Evolutionary conservation across 306 rosid genomes (phyloP).

Genomic region (Amphicarpaea edgeworthii): DNA sequence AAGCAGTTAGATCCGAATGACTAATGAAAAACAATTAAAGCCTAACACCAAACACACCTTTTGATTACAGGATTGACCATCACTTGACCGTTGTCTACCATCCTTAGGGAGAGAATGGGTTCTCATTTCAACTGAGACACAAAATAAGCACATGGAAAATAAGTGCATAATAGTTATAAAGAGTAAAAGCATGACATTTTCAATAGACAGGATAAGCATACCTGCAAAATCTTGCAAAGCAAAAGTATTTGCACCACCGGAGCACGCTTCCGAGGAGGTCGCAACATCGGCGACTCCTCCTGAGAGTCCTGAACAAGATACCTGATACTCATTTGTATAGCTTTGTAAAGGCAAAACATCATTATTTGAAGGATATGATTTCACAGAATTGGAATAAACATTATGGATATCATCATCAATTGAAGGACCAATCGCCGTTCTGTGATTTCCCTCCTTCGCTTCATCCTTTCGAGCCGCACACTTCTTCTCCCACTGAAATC

Average conservation of each 20-base stretch:
- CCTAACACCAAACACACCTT: slow-evolving; percentile 45
- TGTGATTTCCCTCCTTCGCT: slow-evolving; percentile 48
- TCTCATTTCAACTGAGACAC: slow-evolving; percentile 57
- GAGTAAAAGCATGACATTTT: slow-evolving; percentile 13
- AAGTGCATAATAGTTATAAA: not conserved
- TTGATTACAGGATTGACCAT: slow-evolving; percentile 45
- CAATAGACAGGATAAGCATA: slow-evolving; percentile 46
- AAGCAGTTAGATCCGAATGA: slow-evolving; percentile 14
- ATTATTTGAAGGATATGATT: slow-evolving; percentile 70
- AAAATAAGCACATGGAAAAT: slow-evolving; percentile 35
- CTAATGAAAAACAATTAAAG: not conserved
- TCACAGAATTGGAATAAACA: slow-evolving; percentile 63
- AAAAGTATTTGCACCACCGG: slow-evolving; percentile 50
- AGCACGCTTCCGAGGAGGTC: slow-evolving; percentile 43
- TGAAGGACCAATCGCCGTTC: slow-evolving; percentile 58
- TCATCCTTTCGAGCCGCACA: slow-evolving; percentile 55
- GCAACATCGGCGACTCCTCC: slow-evolving; percentile 56
- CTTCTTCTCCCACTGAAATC: slow-evolving; percentile 88
- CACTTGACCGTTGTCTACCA: slow-evolving; percentile 50
- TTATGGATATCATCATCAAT: slow-evolving; percentile 98
- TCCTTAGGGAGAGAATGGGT: slow-evolving; percentile 47
- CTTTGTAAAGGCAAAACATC: slow-evolving; percentile 91
- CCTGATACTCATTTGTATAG: slow-evolving; percentile 93
- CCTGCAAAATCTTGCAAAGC: slow-evolving; percentile 57
- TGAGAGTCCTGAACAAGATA: slow-evolving; percentile 65